Conservation (phyloP, 2,329 filamentous ascomycete genomes). For the Aaosphaeria arxii region DNA sequence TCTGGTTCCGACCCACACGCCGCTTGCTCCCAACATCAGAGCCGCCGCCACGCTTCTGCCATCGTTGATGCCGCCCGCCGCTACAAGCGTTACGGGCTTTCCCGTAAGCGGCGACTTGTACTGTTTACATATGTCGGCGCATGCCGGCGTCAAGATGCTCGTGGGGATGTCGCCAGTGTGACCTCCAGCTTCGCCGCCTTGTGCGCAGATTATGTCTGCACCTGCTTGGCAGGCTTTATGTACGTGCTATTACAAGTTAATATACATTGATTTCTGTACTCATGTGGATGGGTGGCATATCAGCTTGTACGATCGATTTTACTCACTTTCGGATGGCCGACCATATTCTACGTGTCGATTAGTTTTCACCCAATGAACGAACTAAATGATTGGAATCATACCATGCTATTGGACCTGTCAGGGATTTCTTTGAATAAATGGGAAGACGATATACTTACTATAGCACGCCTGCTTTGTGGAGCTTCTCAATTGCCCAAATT, state of each 20-base stretch:
- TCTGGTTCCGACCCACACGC: constrained; percentile 27
- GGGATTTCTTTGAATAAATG: neutral
- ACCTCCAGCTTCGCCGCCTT: constrained; percentile 28
- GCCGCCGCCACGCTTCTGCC: constrained; percentile 21
- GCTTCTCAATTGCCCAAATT: constrained; percentile 25
- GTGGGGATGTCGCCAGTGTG: constrained; percentile 30
- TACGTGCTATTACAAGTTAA: constrained; percentile 10
- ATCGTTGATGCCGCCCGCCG: constrained; percentile 25
- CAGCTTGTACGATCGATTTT: neutral
- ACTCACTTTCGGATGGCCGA: constrained; percentile 21
- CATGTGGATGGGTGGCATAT: neutral
- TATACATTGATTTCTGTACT: neutral
- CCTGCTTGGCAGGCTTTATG: constrained; percentile 26
- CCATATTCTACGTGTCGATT: constrained; percentile 11
- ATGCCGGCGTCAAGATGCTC: constrained; percentile 23
- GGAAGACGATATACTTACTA: constrained; percentile 9
- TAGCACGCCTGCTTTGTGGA: constrained; percentile 25
- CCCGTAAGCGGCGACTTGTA: constrained; percentile 22
- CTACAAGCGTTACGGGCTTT: constrained; percentile 16
- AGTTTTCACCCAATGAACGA: no score
- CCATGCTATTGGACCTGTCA: no score
- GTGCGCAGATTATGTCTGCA: constrained; percentile 25
- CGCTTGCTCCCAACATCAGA: constrained; percentile 23
- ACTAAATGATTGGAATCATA: no score
- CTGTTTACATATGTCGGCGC: constrained; percentile 21